A percentile compares a stretch with the other conserved stretches of the same genome.
These are phyloP conservation scores for Xerophyta viscosa DNA, from an alignment of 106 monocot species.

Conservation along the genomic window DNA sequence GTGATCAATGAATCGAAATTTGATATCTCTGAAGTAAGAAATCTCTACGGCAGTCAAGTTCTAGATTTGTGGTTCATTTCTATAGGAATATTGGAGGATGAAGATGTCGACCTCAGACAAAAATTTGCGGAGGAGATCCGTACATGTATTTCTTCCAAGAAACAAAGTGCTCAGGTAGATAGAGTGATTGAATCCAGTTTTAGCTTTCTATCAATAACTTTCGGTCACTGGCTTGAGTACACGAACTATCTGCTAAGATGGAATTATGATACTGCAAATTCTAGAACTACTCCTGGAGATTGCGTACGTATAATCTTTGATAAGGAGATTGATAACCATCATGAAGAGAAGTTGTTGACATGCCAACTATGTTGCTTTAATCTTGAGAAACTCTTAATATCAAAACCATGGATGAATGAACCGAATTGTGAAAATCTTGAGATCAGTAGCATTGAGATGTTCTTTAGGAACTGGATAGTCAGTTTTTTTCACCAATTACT, in stretches of 20 bases:
- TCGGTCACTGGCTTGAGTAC: slow-evolving; percentile 64
- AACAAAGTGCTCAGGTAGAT: slow-evolving; percentile 54
- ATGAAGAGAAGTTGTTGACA: slow-evolving; percentile 91
- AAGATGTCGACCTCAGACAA: slow-evolving; percentile 54
- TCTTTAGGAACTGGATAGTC: slow-evolving; percentile 37
- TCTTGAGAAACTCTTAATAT: slow-evolving; percentile 43
- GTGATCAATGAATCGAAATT: slow-evolving; percentile 1
- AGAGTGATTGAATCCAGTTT: slow-evolving; percentile 63
- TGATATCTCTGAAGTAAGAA: slow-evolving; percentile 11
- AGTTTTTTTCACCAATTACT: slow-evolving; percentile 47
- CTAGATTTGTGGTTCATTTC: slow-evolving; percentile 75
- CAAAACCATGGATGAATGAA: slow-evolving; percentile 14
- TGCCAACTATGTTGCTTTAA: slow-evolving; percentile 89
- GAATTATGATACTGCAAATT: slow-evolving; percentile 29
- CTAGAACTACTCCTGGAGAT: slow-evolving; percentile 35
- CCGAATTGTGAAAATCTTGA: background rate
- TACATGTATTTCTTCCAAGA: slow-evolving; percentile 23
- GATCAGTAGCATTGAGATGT: slow-evolving; percentile 9
- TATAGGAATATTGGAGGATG: slow-evolving; percentile 86
- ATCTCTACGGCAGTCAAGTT: slow-evolving; percentile 42
- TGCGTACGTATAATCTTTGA: slow-evolving; percentile 83
- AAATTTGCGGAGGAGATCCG: slow-evolving; percentile 68
- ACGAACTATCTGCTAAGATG: slow-evolving; percentile 46
- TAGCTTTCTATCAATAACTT: slow-evolving; percentile 54
- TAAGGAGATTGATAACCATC: slow-evolving; percentile 99